Evolutionary conservation across 2,329 filamentous ascomycete genomes (phyloP), one percentile per base, ranked within the genome.

Genomic region (Cyanodermella asteris): DNA sequence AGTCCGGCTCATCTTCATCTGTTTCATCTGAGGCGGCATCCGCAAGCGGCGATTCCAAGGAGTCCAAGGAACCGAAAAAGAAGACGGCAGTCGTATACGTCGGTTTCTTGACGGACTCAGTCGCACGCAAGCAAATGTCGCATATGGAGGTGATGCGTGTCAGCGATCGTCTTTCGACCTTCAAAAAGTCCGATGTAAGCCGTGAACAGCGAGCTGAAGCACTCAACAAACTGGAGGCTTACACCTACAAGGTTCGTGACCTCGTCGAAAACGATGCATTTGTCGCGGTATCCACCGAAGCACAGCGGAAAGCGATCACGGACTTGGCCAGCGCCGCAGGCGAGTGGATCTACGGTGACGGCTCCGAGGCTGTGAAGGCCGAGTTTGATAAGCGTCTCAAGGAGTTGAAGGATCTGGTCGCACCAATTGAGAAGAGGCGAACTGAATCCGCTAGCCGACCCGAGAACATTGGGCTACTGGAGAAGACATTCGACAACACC

Each of bases 311-410:
- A 5, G 49, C 53, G n/a, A 59, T 94, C 8, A 63, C 73, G 37
- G 55, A 67, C 31, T 70, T 71, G 40, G 60, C 78, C 19, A 61
- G 64, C 31, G 64, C 66, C 24, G 63, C 69, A 13, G 75, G 76
- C 38, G 81, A 91, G 7, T 97, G 87, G 84, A 67, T 97, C 31
- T 87, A 91, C 44, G 76, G 66, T 10, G 81, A 82, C 23, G 80
- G 84, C 28, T 61, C 64, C 10, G 70, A 81, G 24, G 82, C 87
- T 4, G 59, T 64, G 18, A 71, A 70, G 29, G 67, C 76, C 3
- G 68, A 72, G 23, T 63, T 97, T 39, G 76, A 72, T 45, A 60
- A 64, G 28, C 78, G 72, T 44, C 63, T 90, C 24, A 72, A 77
- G 46, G 64, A 64, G 22, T 64, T 97, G 24, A 72, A 78, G 42